Percentiles rank a stretch among this genome's conserved stretches.
Conservation (phyloP, 2,329 filamentous ascomycete genomes). For the Aspergillus pseudonomiae region DNA sequence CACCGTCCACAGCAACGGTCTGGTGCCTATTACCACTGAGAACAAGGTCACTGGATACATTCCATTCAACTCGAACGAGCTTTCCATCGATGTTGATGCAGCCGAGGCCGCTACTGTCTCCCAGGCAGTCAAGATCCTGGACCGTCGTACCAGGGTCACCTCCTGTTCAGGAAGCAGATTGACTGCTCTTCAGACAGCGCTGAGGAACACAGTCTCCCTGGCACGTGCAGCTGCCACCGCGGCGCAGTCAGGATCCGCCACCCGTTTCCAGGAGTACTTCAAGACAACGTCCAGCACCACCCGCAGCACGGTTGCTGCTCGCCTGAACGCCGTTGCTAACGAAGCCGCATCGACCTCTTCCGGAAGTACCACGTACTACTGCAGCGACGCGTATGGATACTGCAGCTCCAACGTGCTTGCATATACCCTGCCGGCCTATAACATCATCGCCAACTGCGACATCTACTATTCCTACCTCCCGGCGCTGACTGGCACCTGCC, state of each 20-base stretch:
- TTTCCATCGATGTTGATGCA: slow-evolving; percentile 62
- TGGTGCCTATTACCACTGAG: slow-evolving; percentile 58
- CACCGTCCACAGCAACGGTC: slow-evolving; percentile 59
- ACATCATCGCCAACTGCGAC: slow-evolving; percentile 64
- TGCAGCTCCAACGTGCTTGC: slow-evolving; percentile 60
- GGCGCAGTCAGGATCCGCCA: slow-evolving; percentile 48
- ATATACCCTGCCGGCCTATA: slow-evolving; percentile 60
- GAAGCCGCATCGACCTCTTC: slow-evolving; percentile 58
- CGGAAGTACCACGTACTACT: slow-evolving; percentile 59
- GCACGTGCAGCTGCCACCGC: slow-evolving; percentile 57
- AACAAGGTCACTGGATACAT: slow-evolving; percentile 59
- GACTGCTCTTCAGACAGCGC: slow-evolving; percentile 52
- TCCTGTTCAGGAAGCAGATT: slow-evolving; percentile 58
- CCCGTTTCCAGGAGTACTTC: slow-evolving; percentile 58
- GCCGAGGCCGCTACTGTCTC: slow-evolving; percentile 55
- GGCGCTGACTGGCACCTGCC: slow-evolving; percentile 55
- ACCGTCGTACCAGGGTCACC: slow-evolving; percentile 54
- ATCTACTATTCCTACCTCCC: slow-evolving; percentile 59
- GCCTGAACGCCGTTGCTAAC: slow-evolving; percentile 55
- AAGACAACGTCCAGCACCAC: slow-evolving; percentile 56
- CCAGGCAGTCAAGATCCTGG: slow-evolving; percentile 45
- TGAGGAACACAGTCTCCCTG: slow-evolving; percentile 53
- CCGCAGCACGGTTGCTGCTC: slow-evolving; percentile 54
- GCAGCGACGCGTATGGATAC: slow-evolving; percentile 58
- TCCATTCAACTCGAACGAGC: slow-evolving; percentile 61